Evolutionary conservation across 129 eudicot species (phyloP).

Genomic region (Escallonia rubra): DNA sequence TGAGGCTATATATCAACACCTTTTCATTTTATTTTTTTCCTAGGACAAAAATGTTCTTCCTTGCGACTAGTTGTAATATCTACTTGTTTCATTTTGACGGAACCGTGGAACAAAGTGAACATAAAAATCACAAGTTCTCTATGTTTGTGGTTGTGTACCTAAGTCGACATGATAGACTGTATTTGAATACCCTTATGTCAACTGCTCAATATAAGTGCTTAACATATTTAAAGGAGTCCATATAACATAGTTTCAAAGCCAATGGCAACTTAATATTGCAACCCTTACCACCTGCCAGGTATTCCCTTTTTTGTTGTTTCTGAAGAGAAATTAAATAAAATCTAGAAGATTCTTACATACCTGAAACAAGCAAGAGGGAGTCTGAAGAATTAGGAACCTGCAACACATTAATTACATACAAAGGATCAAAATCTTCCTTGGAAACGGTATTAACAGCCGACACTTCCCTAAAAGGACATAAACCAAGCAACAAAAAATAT

Average conservation of each 20-base stretch:
- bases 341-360: constrained; percentile 23
- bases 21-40: neutral
- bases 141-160: neutral
- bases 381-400: constrained; percentile 42
- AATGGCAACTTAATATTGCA: neutral
- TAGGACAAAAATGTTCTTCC: neutral
- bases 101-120: neutral
- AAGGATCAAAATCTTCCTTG: too few species aligned
- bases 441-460: too few species aligned
- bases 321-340: neutral
- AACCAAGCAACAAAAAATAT: too few species aligned
- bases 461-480: too few species aligned
- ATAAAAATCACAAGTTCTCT: neutral
- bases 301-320: neutral
- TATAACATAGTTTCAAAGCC: constrained; percentile 10
- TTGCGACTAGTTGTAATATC: neutral
- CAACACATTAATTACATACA: neutral
- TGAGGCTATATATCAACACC: neutral
- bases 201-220: neutral
- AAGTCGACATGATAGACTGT: neutral
- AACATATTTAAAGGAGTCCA: neutral
- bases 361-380: constrained; percentile 43
- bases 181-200: neutral
- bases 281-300: too few species aligned
- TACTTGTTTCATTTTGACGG: neutral